Evolutionary conservation across 768 basidiomycete species (phyloP).

Genomic region (Jaapia argillacea): DNA sequence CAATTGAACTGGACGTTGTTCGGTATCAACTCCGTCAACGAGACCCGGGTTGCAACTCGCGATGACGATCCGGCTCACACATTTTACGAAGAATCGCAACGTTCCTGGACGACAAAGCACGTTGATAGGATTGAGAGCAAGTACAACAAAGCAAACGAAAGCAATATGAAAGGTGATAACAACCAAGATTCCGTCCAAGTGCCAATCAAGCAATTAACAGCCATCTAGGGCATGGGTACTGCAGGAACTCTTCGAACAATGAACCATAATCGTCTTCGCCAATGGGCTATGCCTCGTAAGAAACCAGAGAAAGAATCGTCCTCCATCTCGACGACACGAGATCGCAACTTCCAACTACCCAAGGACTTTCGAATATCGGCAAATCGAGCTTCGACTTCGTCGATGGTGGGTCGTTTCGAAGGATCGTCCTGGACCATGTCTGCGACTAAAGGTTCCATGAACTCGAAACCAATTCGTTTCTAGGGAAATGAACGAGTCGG

Average conservation of each 20-base stretch:
- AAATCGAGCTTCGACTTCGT: conserved; percentile 9
- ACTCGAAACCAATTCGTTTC: conserved; percentile 14
- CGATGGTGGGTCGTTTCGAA: conserved; percentile 13
- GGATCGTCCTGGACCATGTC: conserved; percentile 19
- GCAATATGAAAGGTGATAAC: no score
- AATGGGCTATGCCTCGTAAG: background rate
- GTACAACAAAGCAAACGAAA: no score
- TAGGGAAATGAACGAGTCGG: no score
- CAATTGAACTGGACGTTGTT: no score
- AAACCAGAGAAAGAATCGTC: conserved; percentile 1
- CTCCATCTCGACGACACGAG: conserved; percentile 4
- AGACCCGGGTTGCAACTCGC: no score
- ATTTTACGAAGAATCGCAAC: no score
- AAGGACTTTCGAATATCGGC: conserved; percentile 2
- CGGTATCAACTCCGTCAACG: no score
- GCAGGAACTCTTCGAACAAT: conserved; percentile 2
- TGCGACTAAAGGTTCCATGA: conserved; percentile 14
- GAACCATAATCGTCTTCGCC: conserved; percentile 4
- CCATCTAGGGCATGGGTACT: conserved; percentile 5
- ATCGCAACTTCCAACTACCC: conserved; percentile 5
- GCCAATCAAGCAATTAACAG: no score
- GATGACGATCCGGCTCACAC: no score
- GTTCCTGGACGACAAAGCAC: no score
- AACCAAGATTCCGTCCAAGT: no score
- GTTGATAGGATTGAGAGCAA: no score